Base-by-base conservation (phyloP, 2,329 filamentous ascomycete genomes). In the Cercospora canescens region DNA sequence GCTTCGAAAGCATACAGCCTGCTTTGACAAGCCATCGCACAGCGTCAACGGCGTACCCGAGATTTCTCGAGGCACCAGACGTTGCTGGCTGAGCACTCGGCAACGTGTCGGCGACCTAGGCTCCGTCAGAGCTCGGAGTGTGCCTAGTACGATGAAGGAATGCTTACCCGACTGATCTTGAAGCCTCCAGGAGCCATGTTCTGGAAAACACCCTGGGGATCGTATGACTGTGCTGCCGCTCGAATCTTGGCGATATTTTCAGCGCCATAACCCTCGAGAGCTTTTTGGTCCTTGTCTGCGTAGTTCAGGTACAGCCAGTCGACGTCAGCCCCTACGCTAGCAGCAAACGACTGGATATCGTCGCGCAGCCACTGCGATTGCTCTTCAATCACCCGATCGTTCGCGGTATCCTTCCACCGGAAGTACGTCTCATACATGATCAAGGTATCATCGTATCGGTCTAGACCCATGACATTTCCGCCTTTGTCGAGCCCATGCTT, bases 381-480 rank as follows among this genome's bases (percentile, higher is more conserved):
- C n/a, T 52, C 45, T 32, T 67, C 60, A 30, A 69, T 67, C 12
- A 67, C 62, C 11, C 62, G 59, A 18, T 69, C 67, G 30, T 69
- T 45, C 9, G 32, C 39, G 7, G 55, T 26, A 9, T 41, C 52
- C 26, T 64, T 39, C 65, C 67, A 69, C 8, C 59, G 61, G 39
- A 67, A 58, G 60, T 65, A 69, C 50, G 67, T 57, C 39, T 69
- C 65, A 21, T 67, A 69, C 62, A 69, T 62, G 52, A 69, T 65
- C 8, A 69, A 60, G 1, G 69, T 72, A 4, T 69, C 63, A 26
- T 78, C 68, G 2, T 60, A 66, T 76, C 80, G 81, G 62, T 74
- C 69, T 4, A 81, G 70, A 4, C 77, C 79, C 0, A 80, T 71
- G 0, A 78, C 70, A 61, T 80, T 80, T 11, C 68, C 66, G 16